Evolutionary conservation across 345 rosid genomes (phyloP).

Genomic region (Schrenkiella parvula): DNA sequence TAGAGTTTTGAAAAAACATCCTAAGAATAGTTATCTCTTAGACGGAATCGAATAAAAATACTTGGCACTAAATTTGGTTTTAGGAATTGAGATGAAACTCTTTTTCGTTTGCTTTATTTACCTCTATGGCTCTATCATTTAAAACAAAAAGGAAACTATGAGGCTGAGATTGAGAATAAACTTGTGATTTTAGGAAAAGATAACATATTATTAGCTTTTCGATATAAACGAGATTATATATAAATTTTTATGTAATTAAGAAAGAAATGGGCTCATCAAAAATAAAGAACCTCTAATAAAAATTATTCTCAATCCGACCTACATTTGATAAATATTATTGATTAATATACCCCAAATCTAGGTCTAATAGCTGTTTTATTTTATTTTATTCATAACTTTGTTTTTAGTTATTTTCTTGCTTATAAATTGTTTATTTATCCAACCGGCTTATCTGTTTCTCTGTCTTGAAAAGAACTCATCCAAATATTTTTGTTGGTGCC

Average conservation of each 20-base stretch:
- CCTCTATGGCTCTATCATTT: neutral
- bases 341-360: neutral
- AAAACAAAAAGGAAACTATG: neutral
- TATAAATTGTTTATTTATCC: conserved; percentile 1
- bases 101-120: neutral
- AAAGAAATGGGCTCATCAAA: neutral
- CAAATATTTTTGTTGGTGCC: neutral
- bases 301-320: neutral
- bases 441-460: neutral
- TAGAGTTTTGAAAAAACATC: conserved; percentile 2
- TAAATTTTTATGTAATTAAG: neutral
- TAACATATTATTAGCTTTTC: conserved; percentile 10
- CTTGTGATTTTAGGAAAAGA: conserved; percentile 17
- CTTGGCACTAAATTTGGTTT: conserved; percentile 12
- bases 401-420: neutral
- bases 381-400: neutral
- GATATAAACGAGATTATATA: conserved; percentile 1
- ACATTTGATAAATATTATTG: neutral
- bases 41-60: conserved; percentile 19
- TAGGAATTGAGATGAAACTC: neutral
- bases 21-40: conserved; percentile 3
- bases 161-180: conserved; percentile 22
- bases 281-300: neutral
- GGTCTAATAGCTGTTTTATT: neutral
- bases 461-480: neutral